phyloP scores from a whole-genome alignment of 192 early-diverging fungal species.

The Coemansia sp. region DNA sequence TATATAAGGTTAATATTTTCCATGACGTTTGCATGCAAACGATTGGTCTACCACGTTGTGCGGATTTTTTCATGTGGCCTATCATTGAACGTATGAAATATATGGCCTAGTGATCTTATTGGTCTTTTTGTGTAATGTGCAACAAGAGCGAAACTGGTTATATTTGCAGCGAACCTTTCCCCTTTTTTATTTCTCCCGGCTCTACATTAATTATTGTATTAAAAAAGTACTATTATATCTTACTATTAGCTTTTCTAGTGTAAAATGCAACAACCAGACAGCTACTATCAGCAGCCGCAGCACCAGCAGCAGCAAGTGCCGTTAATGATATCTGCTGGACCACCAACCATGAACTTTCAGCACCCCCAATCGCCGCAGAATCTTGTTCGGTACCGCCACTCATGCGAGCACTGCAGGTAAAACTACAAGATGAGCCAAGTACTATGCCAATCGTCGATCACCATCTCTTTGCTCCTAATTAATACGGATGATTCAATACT shows the following conservation, averaged over 20 bases:
- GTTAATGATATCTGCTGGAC: slow-evolving; percentile 1
- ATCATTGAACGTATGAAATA: background rate
- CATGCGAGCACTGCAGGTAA: slow-evolving; percentile 53
- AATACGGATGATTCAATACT: background rate
- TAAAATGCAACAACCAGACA: slow-evolving; percentile 1
- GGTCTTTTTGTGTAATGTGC: slow-evolving; percentile 12
- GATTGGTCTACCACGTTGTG: background rate
- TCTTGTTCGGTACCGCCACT: slow-evolving; percentile 45
- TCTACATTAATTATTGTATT: background rate
- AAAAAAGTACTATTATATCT: background rate
- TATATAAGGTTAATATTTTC: background rate
- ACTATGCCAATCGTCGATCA: too few species aligned
- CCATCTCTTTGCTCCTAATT: too few species aligned
- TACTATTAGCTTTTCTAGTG: background rate
- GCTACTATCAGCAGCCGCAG: too few species aligned
- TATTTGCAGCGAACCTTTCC: background rate
- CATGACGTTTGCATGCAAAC: background rate
- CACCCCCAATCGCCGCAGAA: slow-evolving; percentile 1
- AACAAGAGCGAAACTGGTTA: background rate
- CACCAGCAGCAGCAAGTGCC: slow-evolving; percentile 10
- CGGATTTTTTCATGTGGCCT: too few species aligned
- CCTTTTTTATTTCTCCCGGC: background rate
- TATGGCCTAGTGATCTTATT: background rate
- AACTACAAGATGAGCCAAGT: too few species aligned
- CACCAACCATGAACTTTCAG: slow-evolving; percentile 9